Base-by-base conservation (phyloP, 805 yeast genomes). In the Cyberlindnera americana region DNA sequence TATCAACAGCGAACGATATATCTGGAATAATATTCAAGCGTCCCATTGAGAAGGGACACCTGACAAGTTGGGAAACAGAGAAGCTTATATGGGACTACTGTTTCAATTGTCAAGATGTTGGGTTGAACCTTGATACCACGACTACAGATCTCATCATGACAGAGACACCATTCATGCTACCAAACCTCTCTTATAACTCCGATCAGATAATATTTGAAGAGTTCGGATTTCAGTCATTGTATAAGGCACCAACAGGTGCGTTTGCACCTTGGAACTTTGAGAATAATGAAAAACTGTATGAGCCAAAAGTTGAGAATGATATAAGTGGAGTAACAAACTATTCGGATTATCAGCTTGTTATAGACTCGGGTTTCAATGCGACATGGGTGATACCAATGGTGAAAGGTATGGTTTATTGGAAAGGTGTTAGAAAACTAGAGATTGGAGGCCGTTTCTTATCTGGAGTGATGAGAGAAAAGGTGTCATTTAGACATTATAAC, bases 141-240 rank as follows among this genome's bases (percentile, higher is more conserved):
- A 81, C 76, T 1, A 65, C 76, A 3, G 78, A 83, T 40, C 66
- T 93, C 29, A 69, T 89, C 0, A 69, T 86, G 35, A 80, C 90
- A 2, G 97, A 93, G 53, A 69, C 87, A 5, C 91, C 95, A 18
- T 79, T 83, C 56, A 83, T 88, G 37, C 64, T 91, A 23, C 93
- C 96, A 2, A 82, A 79, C 38, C 69, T 91, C 23, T 84, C 95
- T 26, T 79, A 79, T 50, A 84, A 84, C 59, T 83, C 87, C 13
- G 98, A 93, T 59, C 96, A 89, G 62, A 83, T 93, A 0, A 74
- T 93, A 1, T 91, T 95, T 64, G 99, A 93, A 60, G 98, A 93
- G 56, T 93, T 82, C 56, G 95, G 87, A 3, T 84, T 93, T 54
- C 70, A 70, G 12, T 73, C 78, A 23, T 73, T 85, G 43, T 83